Conservation (phyloP, 805 yeast species). For the Candida xyloterini region DNA sequence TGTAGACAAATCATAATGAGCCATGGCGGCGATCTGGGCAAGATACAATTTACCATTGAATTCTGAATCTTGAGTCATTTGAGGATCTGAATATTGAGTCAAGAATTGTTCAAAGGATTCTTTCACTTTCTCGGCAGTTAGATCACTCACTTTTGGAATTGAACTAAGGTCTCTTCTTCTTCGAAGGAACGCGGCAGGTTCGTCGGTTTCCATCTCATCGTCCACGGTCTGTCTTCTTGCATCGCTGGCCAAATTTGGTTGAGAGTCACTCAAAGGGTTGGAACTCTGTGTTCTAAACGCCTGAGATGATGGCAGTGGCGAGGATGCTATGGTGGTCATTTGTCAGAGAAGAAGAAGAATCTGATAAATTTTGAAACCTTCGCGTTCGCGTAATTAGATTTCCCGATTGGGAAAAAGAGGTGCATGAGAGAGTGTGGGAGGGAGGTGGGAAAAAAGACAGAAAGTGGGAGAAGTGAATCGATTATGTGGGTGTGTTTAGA, state of each 20-base stretch:
- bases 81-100: constrained; percentile 55
- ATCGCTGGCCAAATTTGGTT: constrained; percentile 21
- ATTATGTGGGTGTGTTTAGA: neutral
- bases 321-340: constrained; percentile 29
- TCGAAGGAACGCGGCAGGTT: constrained; percentile 28
- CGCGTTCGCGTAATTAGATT: constrained; percentile 13
- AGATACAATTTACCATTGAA: constrained; percentile 62
- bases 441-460: neutral
- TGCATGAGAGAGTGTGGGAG: constrained; percentile 3
- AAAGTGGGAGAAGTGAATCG: neutral
- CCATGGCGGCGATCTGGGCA: constrained; percentile 79
- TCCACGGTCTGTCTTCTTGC: constrained; percentile 12
- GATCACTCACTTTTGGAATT: constrained; percentile 84
- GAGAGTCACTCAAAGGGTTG: constrained; percentile 28
- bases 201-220: constrained; percentile 28
- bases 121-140: constrained; percentile 89
- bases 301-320: constrained; percentile 30
- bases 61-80: constrained; percentile 34
- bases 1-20: constrained; percentile 68
- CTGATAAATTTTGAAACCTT: constrained; percentile 7
- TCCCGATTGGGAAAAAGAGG: constrained; percentile 9
- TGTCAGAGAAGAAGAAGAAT: neutral
- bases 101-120: constrained; percentile 86
- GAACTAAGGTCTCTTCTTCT: constrained; percentile 59
- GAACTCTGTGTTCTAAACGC: constrained; percentile 26